Evolutionary conservation across 139 green algal species (phyloP).

Genomic region (Ulvella scutata): DNA sequence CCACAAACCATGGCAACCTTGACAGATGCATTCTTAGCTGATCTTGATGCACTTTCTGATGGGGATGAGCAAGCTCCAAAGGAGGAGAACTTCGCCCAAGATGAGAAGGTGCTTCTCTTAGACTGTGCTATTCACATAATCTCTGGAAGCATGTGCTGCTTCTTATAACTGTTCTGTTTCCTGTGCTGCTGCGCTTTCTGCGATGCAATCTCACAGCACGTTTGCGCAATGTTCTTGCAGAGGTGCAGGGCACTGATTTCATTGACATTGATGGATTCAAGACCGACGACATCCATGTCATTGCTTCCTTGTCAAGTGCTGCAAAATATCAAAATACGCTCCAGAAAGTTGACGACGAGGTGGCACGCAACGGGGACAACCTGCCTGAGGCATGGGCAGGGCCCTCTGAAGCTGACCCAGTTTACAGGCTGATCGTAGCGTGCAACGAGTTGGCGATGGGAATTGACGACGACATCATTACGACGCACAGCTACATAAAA

Average conservation of each 20-base stretch:
- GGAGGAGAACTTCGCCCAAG: constrained; percentile 19
- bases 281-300: neutral
- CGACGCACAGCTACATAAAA: constrained; percentile 71
- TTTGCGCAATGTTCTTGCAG: neutral
- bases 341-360: neutral
- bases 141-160: neutral
- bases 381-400: neutral
- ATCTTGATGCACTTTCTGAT: constrained; percentile 90
- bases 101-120: constrained; percentile 19
- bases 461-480: constrained; percentile 85
- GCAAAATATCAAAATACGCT: neutral
- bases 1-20: constrained; percentile 49
- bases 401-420: neutral
- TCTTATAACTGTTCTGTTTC: no score
- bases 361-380: neutral
- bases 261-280: neutral
- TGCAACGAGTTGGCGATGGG: constrained; percentile 92
- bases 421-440: constrained; percentile 71
- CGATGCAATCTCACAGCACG: neutral
- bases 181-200: no score
- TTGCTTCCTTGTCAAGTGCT: neutral
- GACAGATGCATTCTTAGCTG: constrained; percentile 85
- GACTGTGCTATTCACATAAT: neutral
- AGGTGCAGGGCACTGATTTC: neutral
- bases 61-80: constrained; percentile 38